A percentile compares a stretch with the other conserved stretches of the same genome.
Conservation (phyloP, 1,284 basidiomycete genomes). For the Naganishia cerealis region DNA sequence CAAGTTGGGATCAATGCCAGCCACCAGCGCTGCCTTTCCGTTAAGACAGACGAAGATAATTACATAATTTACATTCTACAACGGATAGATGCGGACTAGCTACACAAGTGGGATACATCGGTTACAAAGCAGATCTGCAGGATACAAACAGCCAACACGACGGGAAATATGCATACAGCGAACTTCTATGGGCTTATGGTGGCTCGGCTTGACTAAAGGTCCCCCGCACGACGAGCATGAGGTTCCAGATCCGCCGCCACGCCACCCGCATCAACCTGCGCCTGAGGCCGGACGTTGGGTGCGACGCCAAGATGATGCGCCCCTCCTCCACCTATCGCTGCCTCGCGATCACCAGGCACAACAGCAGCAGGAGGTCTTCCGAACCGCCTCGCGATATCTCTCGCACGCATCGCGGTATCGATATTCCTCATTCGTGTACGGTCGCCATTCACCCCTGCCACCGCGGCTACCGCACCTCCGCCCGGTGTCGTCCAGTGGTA, state of each 20-base stretch:
- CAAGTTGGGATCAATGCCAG: no score
- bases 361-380: background rate
- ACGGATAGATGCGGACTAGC: no score
- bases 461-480: background rate
- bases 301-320: no score
- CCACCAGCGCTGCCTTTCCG: no score
- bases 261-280: background rate
- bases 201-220: background rate
- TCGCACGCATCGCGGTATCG: constrained; percentile 23
- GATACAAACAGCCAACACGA: no score
- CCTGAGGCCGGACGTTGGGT: background rate
- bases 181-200: no score
- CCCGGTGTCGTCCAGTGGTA: constrained; percentile 11
- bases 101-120: no score
- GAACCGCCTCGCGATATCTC: constrained; percentile 20
- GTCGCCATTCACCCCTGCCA: background rate
- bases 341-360: background rate
- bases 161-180: no score
- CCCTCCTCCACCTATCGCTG: background rate
- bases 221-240: background rate
- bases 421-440: constrained; percentile 17
- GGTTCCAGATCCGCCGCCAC: background rate
- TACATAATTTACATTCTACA: no score
- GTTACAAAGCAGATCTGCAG: no score
- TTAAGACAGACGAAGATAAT: no score